phyloP scores from a whole-genome alignment of 306 rosid genomes.

The Clitoria ternatea region DNA sequence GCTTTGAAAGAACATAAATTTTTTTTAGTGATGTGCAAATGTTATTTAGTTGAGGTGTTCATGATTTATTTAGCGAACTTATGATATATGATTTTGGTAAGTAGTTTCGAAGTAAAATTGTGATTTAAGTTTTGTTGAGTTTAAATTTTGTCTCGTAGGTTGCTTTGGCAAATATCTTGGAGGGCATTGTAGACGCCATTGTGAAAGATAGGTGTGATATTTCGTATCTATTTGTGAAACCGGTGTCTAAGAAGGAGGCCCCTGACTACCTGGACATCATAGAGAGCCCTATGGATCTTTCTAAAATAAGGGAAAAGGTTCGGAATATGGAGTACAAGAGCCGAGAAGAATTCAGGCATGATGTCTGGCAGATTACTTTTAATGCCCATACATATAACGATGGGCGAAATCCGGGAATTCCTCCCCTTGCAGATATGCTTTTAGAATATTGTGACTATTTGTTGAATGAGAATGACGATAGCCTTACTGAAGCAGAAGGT shows the following conservation, averaged over 20 bases:
- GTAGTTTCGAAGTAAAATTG: neutral
- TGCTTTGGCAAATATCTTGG: slow-evolving; percentile 96
- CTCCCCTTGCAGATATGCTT: slow-evolving; percentile 92
- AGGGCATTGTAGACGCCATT: slow-evolving; percentile 66
- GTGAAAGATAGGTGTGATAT: slow-evolving; percentile 65
- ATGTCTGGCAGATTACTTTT: slow-evolving; percentile 74
- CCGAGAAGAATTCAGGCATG: slow-evolving; percentile 85
- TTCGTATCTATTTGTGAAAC: slow-evolving; percentile 71
- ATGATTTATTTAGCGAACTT: neutral
- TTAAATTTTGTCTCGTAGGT: slow-evolving; percentile 42
- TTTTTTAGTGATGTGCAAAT: no score
- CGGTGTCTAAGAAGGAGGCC: slow-evolving; percentile 87
- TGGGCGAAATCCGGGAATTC: slow-evolving; percentile 85
- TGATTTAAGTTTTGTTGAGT: no score
- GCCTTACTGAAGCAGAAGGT: slow-evolving; percentile 83
- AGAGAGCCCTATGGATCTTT: slow-evolving; percentile 88
- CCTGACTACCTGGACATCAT: slow-evolving; percentile 83
- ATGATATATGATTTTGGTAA: neutral
- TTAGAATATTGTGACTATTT: slow-evolving; percentile 81
- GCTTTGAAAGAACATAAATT: no score
- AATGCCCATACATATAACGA: slow-evolving; percentile 87
- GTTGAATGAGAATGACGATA: slow-evolving; percentile 69
- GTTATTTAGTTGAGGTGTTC: neutral
- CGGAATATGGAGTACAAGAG: slow-evolving; percentile 86
- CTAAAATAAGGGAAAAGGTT: slow-evolving; percentile 78